Conservation (phyloP, 805 yeast species). For the Candida andamanensis region DNA sequence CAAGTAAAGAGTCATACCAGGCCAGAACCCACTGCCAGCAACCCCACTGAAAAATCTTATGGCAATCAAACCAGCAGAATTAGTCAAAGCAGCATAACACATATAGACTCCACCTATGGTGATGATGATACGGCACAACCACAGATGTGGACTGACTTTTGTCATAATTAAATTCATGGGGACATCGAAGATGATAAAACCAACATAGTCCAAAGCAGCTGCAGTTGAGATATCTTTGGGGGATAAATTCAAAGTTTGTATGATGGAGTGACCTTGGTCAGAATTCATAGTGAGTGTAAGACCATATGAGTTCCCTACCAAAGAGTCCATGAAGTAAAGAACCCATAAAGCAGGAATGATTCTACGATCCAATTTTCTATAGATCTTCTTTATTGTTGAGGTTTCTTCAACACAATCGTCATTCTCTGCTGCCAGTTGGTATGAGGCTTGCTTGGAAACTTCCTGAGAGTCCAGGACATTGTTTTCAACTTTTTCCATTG, state of each 20-base stretch:
- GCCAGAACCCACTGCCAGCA: slow-evolving; percentile 87
- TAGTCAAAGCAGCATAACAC: slow-evolving; percentile 62
- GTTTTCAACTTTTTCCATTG: neutral
- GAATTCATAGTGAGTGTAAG: slow-evolving; percentile 75
- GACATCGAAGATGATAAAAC: slow-evolving; percentile 76
- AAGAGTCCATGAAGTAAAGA: slow-evolving; percentile 71
- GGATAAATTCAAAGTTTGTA: slow-evolving; percentile 45
- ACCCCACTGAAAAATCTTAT: slow-evolving; percentile 67
- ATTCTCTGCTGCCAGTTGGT: slow-evolving; percentile 18
- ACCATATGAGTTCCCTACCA: slow-evolving; percentile 74
- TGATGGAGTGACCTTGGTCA: slow-evolving; percentile 55
- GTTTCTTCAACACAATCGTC: too few relatives aligned
- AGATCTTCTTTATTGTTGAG: slow-evolving; percentile 53
- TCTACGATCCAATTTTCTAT: slow-evolving; percentile 60
- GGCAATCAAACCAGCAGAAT: slow-evolving; percentile 60
- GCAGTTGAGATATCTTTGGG: slow-evolving; percentile 65
- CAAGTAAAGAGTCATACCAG: slow-evolving; percentile 80
- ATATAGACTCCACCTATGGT: slow-evolving; percentile 74
- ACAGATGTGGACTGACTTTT: slow-evolving; percentile 73
- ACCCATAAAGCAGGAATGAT: slow-evolving; percentile 83
- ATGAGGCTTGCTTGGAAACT: neutral
- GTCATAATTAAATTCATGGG: slow-evolving; percentile 89
- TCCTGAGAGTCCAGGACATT: neutral
- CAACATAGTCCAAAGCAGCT: slow-evolving; percentile 77
- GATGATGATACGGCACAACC: slow-evolving; percentile 75